These are phyloP conservation scores for Globisporangium lucens DNA, from an alignment of 352 stramenopile species.

Conservation along the genomic window DNA sequence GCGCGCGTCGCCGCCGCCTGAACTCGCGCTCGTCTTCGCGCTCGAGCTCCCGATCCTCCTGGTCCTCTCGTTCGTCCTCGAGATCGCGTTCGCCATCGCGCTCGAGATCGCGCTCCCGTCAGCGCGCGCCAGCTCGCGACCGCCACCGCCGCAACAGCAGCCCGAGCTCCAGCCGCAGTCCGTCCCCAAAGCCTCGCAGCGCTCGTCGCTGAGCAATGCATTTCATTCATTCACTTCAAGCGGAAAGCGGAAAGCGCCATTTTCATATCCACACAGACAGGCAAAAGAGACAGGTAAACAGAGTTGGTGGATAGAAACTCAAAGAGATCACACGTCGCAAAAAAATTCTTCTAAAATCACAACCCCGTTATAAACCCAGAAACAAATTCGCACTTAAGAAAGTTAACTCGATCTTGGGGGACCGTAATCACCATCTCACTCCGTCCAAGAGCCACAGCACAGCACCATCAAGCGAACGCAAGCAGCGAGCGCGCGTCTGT, in stretches of 20 bases:
- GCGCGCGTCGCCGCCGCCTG: conserved; percentile 20
- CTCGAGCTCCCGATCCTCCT: conserved; percentile 1
- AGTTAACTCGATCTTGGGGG: background rate
- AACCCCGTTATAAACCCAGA: too few species aligned
- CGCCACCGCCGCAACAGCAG: conserved; percentile 24
- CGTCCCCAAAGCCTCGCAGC: conserved; percentile 16
- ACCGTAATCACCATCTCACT: background rate
- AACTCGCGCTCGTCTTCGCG: conserved; percentile 20
- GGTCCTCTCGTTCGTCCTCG: conserved; percentile 23
- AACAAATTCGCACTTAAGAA: too few species aligned
- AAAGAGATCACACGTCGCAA: background rate
- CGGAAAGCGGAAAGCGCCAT: background rate
- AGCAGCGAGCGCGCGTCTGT: background rate
- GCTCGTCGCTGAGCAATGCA: conserved; percentile 10
- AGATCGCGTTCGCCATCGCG: conserved; percentile 31
- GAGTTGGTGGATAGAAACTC: background rate
- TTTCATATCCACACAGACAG: background rate
- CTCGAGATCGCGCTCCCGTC: conserved; percentile 23
- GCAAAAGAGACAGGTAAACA: background rate
- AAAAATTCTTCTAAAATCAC: too few species aligned
- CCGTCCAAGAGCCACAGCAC: background rate
- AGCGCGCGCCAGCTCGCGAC: conserved; percentile 17
- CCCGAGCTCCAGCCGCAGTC: conserved; percentile 26
- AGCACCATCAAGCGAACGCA: background rate
- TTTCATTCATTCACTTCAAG: background rate